Evolutionary conservation across 371 early-diverging fungal species (phyloP).

Genomic region (Batrachochytrium dendrobatidis): DNA sequence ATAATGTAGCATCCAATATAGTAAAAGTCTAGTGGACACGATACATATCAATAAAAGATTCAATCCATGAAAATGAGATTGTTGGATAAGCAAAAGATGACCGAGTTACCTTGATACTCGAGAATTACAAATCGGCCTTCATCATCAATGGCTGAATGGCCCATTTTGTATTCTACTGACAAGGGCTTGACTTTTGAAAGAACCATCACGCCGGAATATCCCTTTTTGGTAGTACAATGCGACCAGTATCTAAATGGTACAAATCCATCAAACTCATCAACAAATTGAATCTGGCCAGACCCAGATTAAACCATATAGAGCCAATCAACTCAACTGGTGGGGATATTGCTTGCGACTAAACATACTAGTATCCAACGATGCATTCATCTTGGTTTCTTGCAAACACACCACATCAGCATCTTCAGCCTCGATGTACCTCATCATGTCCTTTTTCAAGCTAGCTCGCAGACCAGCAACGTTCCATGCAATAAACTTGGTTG

Average conservation of each 20-base stretch:
- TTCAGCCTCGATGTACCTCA: conserved; percentile 68
- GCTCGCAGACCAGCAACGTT: conserved; percentile 74
- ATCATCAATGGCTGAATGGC: conserved; percentile 43
- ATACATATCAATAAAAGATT: not conserved
- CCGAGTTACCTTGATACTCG: conserved; percentile 35
- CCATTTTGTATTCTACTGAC: conserved; percentile 53
- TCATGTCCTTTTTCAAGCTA: conserved; percentile 73
- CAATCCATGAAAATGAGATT: not conserved
- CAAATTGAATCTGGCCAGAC: conserved; percentile 27
- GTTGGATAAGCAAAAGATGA: not conserved
- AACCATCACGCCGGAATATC: conserved; percentile 74
- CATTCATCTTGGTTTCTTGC: conserved; percentile 79
- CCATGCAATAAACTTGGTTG: conserved; percentile 68
- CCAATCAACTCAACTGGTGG: conserved; percentile 58
- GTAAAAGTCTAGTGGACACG: not conserved
- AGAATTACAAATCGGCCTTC: conserved; percentile 73
- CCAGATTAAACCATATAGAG: too few relatives aligned
- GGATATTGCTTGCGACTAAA: conserved; percentile 58
- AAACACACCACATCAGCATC: conserved; percentile 77
- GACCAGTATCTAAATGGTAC: conserved; percentile 10
- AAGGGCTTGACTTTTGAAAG: conserved; percentile 73
- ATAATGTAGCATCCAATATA: conserved; percentile 69
- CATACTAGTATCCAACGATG: conserved; percentile 21
- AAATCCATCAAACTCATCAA: not conserved
- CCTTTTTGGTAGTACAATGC: conserved; percentile 54